These are phyloP conservation scores for Geotrichum klebahnii DNA, from an alignment of 1,139 yeast genomes.

Conservation along the genomic window DNA sequence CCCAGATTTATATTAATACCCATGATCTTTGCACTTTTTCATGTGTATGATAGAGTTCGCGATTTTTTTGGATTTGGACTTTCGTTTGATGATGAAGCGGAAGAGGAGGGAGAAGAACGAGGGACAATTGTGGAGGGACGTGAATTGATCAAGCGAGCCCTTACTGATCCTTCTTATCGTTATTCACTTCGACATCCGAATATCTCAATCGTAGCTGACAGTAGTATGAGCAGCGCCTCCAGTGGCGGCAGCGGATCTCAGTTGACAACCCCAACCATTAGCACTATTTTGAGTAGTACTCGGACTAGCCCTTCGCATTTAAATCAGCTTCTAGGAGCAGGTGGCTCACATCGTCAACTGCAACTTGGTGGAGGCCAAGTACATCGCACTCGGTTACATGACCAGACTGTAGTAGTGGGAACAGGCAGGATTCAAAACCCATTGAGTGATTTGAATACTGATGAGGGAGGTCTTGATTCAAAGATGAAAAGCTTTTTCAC, in stretches of 20 bases:
- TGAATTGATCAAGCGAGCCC: constrained; percentile 38
- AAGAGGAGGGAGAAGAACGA: constrained; percentile 41
- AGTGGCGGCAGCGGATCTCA: background rate
- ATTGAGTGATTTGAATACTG: no score
- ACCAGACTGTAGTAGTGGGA: background rate
- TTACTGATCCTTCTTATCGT: constrained; percentile 33
- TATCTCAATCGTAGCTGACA: constrained; percentile 4
- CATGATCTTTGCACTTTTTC: constrained; percentile 57
- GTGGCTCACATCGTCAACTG: background rate
- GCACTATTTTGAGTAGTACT: background rate
- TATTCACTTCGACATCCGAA: constrained; percentile 27
- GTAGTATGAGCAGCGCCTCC: constrained; percentile 13
- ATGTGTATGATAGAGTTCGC: constrained; percentile 63
- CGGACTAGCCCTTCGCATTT: constrained; percentile 1
- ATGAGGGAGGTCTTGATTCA: background rate
- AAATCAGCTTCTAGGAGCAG: background rate
- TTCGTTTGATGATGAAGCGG: constrained; percentile 46
- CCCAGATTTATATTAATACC: constrained; percentile 73
- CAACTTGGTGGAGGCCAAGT: constrained; percentile 10
- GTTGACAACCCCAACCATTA: background rate
- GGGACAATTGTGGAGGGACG: constrained; percentile 39
- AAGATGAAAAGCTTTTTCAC: constrained; percentile 18
- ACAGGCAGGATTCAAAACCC: background rate
- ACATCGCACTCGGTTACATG: background rate
- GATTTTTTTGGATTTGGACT: constrained; percentile 52